phyloP scores from a whole-genome alignment of 2,329 filamentous ascomycete genomes.

The Akanthomyces lecanii region DNA sequence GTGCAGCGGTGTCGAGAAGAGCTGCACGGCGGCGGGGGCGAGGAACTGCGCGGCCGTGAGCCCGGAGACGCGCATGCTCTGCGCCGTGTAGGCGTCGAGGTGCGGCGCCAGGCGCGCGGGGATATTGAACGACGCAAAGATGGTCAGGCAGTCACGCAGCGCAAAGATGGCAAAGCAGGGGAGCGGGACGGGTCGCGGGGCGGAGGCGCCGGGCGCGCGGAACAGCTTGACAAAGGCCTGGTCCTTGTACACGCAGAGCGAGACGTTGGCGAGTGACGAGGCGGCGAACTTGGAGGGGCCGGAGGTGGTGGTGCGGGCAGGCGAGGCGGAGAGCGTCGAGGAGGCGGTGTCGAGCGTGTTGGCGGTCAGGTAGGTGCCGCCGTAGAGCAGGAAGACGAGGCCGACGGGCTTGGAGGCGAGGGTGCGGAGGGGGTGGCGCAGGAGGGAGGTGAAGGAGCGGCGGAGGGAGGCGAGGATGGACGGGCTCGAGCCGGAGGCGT shows the following conservation, averaged over 20 bases:
- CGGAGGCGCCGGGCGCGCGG: slow-evolving; percentile 51
- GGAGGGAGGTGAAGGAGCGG: slow-evolving; percentile 51
- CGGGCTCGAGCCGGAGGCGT: slow-evolving; percentile 62
- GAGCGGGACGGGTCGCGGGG: slow-evolving; percentile 57
- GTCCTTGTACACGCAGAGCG: slow-evolving; percentile 86
- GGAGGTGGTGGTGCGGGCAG: slow-evolving; percentile 62
- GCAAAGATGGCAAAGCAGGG: slow-evolving; percentile 76
- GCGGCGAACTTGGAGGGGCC: slow-evolving; percentile 77
- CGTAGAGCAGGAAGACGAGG: slow-evolving; percentile 73
- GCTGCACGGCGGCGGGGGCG: slow-evolving; percentile 73
- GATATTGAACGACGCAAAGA: slow-evolving; percentile 89
- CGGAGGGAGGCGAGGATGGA: slow-evolving; percentile 57
- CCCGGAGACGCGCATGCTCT: slow-evolving; percentile 44
- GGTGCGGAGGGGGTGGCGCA: slow-evolving; percentile 57
- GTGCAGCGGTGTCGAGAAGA: slow-evolving; percentile 79
- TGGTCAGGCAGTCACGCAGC: slow-evolving; percentile 77
- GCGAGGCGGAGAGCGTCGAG: slow-evolving; percentile 56
- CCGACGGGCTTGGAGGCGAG: slow-evolving; percentile 63
- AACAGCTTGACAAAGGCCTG: slow-evolving; percentile 80
- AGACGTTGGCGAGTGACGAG: slow-evolving; percentile 77
- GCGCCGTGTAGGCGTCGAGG: slow-evolving; percentile 42
- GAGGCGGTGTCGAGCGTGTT: slow-evolving; percentile 79
- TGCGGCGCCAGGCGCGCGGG: slow-evolving; percentile 72
- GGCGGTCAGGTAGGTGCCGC: slow-evolving; percentile 82
- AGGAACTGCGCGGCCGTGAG: slow-evolving; percentile 70